These are phyloP conservation scores for Oemleria cerasiformis DNA, from an alignment of 306 rosid species.

Conservation along the genomic window DNA sequence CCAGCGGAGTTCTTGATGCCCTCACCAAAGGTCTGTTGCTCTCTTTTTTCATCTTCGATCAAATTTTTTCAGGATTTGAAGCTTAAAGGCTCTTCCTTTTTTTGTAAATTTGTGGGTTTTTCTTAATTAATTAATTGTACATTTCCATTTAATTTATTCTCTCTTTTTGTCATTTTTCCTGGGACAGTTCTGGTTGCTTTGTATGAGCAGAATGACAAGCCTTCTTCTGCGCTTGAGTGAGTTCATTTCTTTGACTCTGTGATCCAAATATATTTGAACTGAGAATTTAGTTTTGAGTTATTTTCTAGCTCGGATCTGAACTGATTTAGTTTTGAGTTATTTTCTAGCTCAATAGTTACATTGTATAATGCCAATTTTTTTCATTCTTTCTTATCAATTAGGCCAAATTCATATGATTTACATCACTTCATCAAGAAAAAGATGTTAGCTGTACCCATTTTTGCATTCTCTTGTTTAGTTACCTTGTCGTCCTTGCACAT, in stretches of 20 bases:
- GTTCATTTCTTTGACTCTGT: slow-evolving; percentile 27
- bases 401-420: not conserved
- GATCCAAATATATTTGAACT: not conserved
- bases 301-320: not conserved
- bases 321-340: too few species aligned
- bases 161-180: not conserved
- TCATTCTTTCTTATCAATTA: not conserved
- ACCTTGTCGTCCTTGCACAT: not conserved
- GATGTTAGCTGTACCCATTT: not conserved
- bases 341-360: not conserved
- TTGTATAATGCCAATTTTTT: not conserved
- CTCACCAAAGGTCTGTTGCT: slow-evolving; percentile 78
- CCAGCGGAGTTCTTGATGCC: slow-evolving; percentile 88
- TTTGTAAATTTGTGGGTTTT: not conserved
- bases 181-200: slow-evolving; percentile 80
- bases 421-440: not conserved
- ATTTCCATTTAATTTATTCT: slow-evolving; percentile 1
- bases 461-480: not conserved
- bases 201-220: slow-evolving; percentile 94
- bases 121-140: not conserved
- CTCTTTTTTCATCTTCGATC: not conserved
- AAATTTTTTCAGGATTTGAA: not conserved
- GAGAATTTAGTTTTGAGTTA: not conserved
- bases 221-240: slow-evolving; percentile 93
- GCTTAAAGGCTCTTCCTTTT: not conserved